Evolutionary conservation across 2,329 filamentous ascomycete genomes (phyloP).

Genomic region (Colletotrichum caudatum): DNA sequence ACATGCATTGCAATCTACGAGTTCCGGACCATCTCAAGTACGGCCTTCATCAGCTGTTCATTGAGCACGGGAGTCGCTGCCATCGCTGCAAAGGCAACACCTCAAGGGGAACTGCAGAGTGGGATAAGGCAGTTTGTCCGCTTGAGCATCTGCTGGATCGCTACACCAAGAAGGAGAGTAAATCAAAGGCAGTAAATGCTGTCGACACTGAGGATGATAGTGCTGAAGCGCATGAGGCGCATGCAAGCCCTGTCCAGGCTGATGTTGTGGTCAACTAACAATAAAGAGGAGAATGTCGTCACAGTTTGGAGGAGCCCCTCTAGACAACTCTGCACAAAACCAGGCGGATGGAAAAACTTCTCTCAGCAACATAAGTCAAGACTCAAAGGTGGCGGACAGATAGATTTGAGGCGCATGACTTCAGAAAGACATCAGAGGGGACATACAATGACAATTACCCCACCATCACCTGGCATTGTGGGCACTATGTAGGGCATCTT

Average conservation of each 20-base stretch:
- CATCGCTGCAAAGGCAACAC: constrained; percentile 63
- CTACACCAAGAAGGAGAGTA: constrained; percentile 43
- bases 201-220: constrained; percentile 37
- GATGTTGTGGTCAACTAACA: not conserved
- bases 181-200: constrained; percentile 42
- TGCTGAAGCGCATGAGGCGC: constrained; percentile 18
- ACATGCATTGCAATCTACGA: constrained; percentile 64
- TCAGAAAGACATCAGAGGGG: not conserved
- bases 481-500: not conserved
- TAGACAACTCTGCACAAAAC: not conserved
- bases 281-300: not conserved
- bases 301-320: not conserved
- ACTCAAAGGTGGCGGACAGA: not conserved
- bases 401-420: not conserved
- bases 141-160: constrained; percentile 56
- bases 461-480: not conserved
- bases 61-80: constrained; percentile 64
- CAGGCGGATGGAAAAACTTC: not conserved
- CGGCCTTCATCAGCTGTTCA: constrained; percentile 66
- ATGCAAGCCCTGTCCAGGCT: not conserved
- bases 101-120: constrained; percentile 69
- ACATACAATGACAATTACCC: not conserved
- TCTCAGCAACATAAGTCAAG: not conserved
- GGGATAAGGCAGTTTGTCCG: constrained; percentile 65
- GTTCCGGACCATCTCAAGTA: constrained; percentile 68